phyloP scores from a whole-genome alignment of 768 basidiomycete genomes.

The Auricularia heimuer region DNA sequence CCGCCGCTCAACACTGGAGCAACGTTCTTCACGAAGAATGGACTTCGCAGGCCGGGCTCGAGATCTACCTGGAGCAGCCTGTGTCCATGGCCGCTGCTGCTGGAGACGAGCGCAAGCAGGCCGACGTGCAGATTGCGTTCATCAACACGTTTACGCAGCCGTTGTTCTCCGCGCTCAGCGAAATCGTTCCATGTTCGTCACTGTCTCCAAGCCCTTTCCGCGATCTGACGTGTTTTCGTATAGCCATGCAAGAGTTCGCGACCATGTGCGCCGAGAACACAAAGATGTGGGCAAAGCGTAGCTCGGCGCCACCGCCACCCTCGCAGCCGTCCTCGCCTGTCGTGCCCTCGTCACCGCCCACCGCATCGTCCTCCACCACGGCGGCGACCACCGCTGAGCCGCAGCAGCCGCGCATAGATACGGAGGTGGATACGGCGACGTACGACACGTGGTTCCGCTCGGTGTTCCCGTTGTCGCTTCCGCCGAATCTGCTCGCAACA shows the following conservation, averaged over 20 bases:
- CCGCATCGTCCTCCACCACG: slow-evolving; percentile 6
- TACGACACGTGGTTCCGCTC: slow-evolving; percentile 26
- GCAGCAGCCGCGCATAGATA: slow-evolving; percentile 28
- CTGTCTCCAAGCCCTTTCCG: not conserved
- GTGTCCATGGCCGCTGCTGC: slow-evolving; percentile 46
- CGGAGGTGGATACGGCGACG: not conserved
- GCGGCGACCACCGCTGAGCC: slow-evolving; percentile 11
- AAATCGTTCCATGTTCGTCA: slow-evolving; percentile 61
- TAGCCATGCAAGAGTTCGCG: slow-evolving; percentile 62
- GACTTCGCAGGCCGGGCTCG: slow-evolving; percentile 80
- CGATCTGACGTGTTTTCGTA: not conserved
- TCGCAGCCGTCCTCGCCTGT: slow-evolving; percentile 20
- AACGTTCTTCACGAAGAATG: slow-evolving; percentile 82
- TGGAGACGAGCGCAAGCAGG: slow-evolving; percentile 53
- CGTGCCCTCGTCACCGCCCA: slow-evolving; percentile 6
- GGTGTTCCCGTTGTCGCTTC: slow-evolving; percentile 50
- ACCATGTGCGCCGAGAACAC: slow-evolving; percentile 63
- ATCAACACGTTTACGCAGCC: slow-evolving; percentile 75
- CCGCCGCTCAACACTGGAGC: slow-evolving; percentile 71
- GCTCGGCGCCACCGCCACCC: slow-evolving; percentile 19
- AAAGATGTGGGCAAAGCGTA: slow-evolving; percentile 51
- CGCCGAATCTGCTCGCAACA: slow-evolving; percentile 26
- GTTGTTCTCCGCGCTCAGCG: slow-evolving; percentile 64
- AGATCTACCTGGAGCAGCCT: slow-evolving; percentile 66
- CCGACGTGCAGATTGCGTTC: slow-evolving; percentile 82